phyloP scores from a whole-genome alignment of 1,139 yeast species.

The Pneumocystis murina region DNA sequence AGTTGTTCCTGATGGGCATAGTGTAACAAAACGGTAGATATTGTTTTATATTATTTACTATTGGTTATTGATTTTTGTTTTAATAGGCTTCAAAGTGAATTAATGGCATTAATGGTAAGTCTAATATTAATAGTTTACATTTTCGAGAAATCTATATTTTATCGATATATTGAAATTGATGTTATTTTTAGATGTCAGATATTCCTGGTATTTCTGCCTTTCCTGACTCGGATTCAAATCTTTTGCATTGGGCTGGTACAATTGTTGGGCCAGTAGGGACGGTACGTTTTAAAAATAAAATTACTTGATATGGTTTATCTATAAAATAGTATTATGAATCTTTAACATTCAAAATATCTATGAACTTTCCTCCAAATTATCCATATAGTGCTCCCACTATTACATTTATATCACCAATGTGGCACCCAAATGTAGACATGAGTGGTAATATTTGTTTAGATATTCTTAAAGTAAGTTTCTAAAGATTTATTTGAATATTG shows the following conservation, averaged over 20 bases:
- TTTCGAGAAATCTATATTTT: background rate
- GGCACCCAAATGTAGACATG: conserved; percentile 60
- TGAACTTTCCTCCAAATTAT: conserved; percentile 44
- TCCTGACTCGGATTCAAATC: conserved; percentile 38
- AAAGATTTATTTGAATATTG: conserved; percentile 8
- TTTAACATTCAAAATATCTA: conserved; percentile 37
- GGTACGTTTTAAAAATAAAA: conserved; percentile 12
- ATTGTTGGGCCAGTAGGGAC: conserved; percentile 51
- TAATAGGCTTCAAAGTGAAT: background rate
- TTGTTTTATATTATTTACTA: background rate
- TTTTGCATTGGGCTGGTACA: conserved; percentile 46
- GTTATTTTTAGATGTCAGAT: conserved; percentile 27
- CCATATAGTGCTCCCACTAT: conserved; percentile 50
- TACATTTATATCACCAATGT: conserved; percentile 48
- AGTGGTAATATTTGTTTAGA: conserved; percentile 48
- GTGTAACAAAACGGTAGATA: background rate
- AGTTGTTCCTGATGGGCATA: background rate
- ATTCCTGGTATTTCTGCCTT: conserved; percentile 40
- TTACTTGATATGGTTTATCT: conserved; percentile 2
- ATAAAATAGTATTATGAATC: conserved; percentile 34
- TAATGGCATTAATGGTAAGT: background rate
- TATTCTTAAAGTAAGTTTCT: conserved; percentile 25
- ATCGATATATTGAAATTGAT: background rate
- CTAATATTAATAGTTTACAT: background rate
- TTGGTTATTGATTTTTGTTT: background rate